These are phyloP conservation scores for Babesia gibsoni DNA, from an alignment of 169 alveolate species.

Conservation along the genomic window DNA sequence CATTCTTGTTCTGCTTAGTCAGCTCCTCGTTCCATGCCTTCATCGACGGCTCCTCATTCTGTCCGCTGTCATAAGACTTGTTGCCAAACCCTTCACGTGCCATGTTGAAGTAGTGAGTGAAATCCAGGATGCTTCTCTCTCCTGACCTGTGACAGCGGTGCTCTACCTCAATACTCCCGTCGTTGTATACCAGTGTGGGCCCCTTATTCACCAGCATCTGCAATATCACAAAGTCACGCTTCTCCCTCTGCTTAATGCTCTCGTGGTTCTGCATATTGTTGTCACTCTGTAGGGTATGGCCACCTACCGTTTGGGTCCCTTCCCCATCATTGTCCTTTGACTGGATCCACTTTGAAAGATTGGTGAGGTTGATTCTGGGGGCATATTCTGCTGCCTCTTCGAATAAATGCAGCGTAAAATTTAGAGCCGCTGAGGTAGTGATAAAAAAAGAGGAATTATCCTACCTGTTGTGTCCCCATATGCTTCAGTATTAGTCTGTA, in stretches of 20 bases:
- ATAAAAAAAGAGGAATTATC: background rate
- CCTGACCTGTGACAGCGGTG: too few species aligned
- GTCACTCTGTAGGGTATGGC: background rate
- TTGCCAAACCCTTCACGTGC: conserved; percentile 1
- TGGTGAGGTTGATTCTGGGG: background rate
- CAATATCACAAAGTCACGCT: background rate
- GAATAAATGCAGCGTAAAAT: conserved; percentile 28
- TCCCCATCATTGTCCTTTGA: background rate
- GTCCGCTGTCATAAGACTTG: background rate
- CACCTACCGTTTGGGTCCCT: background rate
- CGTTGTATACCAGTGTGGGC: too few species aligned
- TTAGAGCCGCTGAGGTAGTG: background rate
- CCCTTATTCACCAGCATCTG: conserved; percentile 9
- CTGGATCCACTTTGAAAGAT: conserved; percentile 14
- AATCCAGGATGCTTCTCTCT: background rate
- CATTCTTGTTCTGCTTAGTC: too few species aligned
- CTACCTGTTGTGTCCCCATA: conserved; percentile 13
- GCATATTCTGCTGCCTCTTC: conserved; percentile 16
- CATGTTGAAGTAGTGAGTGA: conserved; percentile 6
- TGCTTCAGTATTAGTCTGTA: background rate
- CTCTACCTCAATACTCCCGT: too few species aligned
- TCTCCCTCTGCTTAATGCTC: background rate
- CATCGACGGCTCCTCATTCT: background rate
- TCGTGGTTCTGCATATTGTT: background rate
- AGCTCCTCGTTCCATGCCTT: too few species aligned